These are phyloP conservation scores for Phytophthora kernoviae DNA, from an alignment of 352 stramenopile genomes.

Conservation along the genomic window DNA sequence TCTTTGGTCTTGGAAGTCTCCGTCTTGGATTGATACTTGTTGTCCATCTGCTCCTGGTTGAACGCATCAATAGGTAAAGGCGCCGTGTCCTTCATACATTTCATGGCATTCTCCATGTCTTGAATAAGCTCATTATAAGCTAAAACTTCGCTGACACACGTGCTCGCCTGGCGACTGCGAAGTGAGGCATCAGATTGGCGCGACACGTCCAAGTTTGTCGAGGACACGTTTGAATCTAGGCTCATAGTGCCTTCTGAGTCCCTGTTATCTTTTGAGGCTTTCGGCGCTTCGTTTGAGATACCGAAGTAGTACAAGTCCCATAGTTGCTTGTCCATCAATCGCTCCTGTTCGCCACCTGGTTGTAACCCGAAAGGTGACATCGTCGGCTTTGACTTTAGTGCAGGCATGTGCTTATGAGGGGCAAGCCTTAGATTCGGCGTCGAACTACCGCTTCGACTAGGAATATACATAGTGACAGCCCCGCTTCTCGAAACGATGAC, in stretches of 20 bases:
- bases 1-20: slow-evolving; percentile 13
- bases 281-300: slow-evolving; percentile 42
- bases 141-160: slow-evolving; percentile 60
- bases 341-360: slow-evolving; percentile 31
- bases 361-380: slow-evolving; percentile 16
- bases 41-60: slow-evolving; percentile 21
- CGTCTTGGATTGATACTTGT: slow-evolving; percentile 9
- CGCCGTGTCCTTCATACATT: slow-evolving; percentile 19
- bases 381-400: slow-evolving; percentile 9
- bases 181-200: slow-evolving; percentile 39
- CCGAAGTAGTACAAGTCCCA: slow-evolving; percentile 63
- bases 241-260: slow-evolving; percentile 21
- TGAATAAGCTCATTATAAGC: slow-evolving; percentile 73
- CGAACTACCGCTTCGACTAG: slow-evolving; percentile 22
- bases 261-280: neutral
- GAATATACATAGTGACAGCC: slow-evolving; percentile 61
- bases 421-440: slow-evolving; percentile 13
- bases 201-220: slow-evolving; percentile 29
- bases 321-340: slow-evolving; percentile 61
- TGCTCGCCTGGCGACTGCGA: slow-evolving; percentile 53
- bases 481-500: slow-evolving; percentile 48
- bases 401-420: slow-evolving; percentile 7
- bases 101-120: slow-evolving; percentile 53
- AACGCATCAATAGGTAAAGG: slow-evolving; percentile 13
- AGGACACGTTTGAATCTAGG: slow-evolving; percentile 29